A percentile compares a stretch with the other conserved stretches of the same genome.
These are phyloP conservation scores for Piedraia hortae DNA, from an alignment of 2,329 filamentous ascomycete species.

Conservation along the genomic window DNA sequence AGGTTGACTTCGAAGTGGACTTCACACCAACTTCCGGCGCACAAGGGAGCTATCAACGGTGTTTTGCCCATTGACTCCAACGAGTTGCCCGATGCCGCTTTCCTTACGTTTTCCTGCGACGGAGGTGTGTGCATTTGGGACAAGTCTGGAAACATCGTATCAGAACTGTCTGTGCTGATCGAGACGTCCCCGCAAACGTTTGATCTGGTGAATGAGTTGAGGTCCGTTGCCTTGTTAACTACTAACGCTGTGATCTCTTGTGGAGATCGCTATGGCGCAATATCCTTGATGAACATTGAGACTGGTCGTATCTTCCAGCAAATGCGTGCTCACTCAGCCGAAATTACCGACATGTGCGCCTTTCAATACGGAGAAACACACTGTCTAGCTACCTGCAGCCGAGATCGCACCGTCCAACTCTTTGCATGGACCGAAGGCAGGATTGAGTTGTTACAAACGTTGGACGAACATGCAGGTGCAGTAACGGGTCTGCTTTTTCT, in stretches of 20 bases:
- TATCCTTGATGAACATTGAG: conserved; percentile 30
- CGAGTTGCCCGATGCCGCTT: conserved; percentile 37
- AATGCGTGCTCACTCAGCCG: conserved; percentile 61
- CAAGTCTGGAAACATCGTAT: conserved; percentile 38
- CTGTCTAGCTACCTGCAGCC: conserved; percentile 55
- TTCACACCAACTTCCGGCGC: conserved; percentile 22
- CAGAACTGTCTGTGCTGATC: conserved; percentile 36
- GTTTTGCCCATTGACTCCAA: conserved; percentile 35
- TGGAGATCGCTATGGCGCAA: conserved; percentile 63
- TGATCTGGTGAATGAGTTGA: conserved; percentile 27
- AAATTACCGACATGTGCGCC: conserved; percentile 58
- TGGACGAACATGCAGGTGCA: conserved; percentile 71
- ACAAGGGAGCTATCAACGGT: conserved; percentile 36
- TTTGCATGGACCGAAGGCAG: conserved; percentile 30
- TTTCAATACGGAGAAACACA: conserved; percentile 32
- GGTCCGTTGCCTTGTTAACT: conserved; percentile 28
- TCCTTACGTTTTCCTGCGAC: conserved; percentile 68
- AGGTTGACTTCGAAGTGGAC: conserved; percentile 3
- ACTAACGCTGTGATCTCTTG: conserved; percentile 43
- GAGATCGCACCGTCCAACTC: conserved; percentile 83
- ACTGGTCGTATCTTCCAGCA: conserved; percentile 36
- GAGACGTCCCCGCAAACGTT: conserved; percentile 29
- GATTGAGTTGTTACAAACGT: conserved; percentile 56
- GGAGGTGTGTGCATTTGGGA: conserved; percentile 69
- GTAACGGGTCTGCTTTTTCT: conserved; percentile 55